Conservation (phyloP, 306 rosid species). For the Phaseolus lunatus region DNA sequence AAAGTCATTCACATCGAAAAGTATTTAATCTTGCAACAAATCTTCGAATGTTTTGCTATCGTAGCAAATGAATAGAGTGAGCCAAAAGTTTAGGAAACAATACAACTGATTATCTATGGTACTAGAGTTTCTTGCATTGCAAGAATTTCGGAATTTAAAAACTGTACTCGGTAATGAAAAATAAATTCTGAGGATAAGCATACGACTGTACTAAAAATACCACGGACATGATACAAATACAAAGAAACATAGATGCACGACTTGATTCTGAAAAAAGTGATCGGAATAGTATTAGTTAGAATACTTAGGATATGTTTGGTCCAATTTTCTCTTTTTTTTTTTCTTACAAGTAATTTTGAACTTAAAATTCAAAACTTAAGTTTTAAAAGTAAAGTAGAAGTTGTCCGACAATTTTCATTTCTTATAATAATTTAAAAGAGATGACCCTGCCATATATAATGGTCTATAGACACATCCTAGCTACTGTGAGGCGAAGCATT, state of each 20-base stretch:
- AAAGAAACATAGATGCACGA: not conserved
- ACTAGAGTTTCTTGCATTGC: not conserved
- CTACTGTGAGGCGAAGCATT: not conserved
- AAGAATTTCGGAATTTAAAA: conserved; percentile 12
- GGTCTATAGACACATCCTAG: not conserved
- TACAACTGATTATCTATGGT: not conserved
- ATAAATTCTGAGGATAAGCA: too few species aligned
- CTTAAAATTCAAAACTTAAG: too few species aligned
- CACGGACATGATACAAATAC: not conserved
- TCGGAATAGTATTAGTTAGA: too few species aligned
- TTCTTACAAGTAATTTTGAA: too few species aligned
- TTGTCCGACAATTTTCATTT: too few species aligned
- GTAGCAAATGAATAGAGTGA: not conserved
- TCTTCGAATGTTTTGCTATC: not conserved
- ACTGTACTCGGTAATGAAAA: not conserved
- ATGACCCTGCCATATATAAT: not conserved
- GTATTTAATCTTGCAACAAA: not conserved
- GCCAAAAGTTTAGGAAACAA: conserved; percentile 16
- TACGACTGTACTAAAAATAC: too few species aligned
- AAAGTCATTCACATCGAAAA: not conserved
- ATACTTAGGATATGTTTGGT: too few species aligned
- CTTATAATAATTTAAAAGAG: too few species aligned
- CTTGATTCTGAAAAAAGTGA: not conserved
- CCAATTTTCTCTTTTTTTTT: too few species aligned
- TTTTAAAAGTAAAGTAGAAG: too few species aligned